Evolutionary conservation across 306 rosid genomes (phyloP).

Genomic region (Pterocarpus macrocarpus): DNA sequence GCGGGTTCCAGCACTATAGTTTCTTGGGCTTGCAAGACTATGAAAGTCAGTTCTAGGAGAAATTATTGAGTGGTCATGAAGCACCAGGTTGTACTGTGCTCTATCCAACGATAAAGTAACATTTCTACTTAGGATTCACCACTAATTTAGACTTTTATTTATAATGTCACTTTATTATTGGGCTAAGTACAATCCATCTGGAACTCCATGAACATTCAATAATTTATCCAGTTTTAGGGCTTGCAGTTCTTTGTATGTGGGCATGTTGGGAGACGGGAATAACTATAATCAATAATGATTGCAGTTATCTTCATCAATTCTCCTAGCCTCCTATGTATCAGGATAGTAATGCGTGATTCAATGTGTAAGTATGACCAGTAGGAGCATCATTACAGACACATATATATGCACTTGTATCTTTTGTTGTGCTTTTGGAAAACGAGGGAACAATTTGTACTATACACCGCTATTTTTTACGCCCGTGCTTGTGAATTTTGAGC

Average conservation of each 20-base stretch:
- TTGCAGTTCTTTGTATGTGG: background rate
- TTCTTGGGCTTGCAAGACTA: slow-evolving; percentile 66
- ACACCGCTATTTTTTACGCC: background rate
- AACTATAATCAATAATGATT: background rate
- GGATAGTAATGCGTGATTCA: background rate
- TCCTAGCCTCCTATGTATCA: background rate
- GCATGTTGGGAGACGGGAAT: slow-evolving; percentile 25
- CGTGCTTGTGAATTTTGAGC: slow-evolving; percentile 11
- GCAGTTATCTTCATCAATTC: slow-evolving; percentile 3
- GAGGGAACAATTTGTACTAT: slow-evolving; percentile 25
- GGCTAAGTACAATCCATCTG: no score
- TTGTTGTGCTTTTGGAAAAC: slow-evolving; percentile 2
- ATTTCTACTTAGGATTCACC: no score
- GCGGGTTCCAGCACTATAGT: slow-evolving; percentile 57
- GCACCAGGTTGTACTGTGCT: no score
- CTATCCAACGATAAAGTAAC: no score
- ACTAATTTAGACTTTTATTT: no score
- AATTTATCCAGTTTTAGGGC: slow-evolving; percentile 3
- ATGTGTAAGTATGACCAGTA: background rate
- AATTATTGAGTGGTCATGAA: no score
- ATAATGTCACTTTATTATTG: no score
- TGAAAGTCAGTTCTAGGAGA: slow-evolving; percentile 44
- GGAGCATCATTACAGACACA: background rate
- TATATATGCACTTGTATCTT: background rate
- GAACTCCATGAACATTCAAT: no score